phyloP scores from a whole-genome alignment of 2,329 filamentous ascomycete genomes.

The Rasamsonia emersonii region DNA sequence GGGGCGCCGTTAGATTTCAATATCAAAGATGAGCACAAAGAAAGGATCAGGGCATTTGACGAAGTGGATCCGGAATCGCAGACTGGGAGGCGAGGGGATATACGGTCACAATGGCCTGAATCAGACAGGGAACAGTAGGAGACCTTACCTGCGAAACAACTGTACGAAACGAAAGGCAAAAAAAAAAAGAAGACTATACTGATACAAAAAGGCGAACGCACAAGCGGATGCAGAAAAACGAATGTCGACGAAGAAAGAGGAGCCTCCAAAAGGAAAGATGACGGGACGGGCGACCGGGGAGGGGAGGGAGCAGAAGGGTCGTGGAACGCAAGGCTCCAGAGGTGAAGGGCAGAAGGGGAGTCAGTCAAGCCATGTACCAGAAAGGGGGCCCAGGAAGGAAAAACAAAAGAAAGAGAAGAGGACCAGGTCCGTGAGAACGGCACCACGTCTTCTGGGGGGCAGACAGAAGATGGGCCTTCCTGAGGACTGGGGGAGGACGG shows the following conservation, averaged over 20 bases:
- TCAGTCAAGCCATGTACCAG: conserved; percentile 26
- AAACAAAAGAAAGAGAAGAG: conserved; percentile 11
- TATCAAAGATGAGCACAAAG: no score
- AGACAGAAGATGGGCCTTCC: conserved; percentile 12
- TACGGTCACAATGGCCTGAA: no score
- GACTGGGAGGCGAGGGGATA: no score
- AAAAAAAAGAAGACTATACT: conserved; percentile 4
- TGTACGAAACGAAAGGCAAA: conserved; percentile 18
- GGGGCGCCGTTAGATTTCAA: no score
- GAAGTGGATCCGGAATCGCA: no score
- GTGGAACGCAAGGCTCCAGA: conserved; percentile 19
- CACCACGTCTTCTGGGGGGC: conserved; percentile 5
- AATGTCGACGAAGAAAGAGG: conserved; percentile 5
- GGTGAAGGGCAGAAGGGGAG: conserved; percentile 15
- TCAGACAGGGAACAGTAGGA: conserved; percentile 3
- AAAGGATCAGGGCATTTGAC: no score
- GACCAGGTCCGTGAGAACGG: conserved; percentile 6
- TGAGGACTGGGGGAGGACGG: conserved; percentile 6
- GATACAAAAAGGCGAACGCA: conserved; percentile 6
- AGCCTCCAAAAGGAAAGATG: conserved; percentile 3
- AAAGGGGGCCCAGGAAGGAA: conserved; percentile 10
- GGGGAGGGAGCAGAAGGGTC: conserved; percentile 12
- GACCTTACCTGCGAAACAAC: conserved; percentile 4
- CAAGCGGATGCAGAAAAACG: conserved; percentile 5
- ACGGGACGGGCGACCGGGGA: conserved; percentile 1